Conservation (phyloP, 2,329 filamentous ascomycete genomes). For the Paracorniculantispora psalliotae region DNA sequence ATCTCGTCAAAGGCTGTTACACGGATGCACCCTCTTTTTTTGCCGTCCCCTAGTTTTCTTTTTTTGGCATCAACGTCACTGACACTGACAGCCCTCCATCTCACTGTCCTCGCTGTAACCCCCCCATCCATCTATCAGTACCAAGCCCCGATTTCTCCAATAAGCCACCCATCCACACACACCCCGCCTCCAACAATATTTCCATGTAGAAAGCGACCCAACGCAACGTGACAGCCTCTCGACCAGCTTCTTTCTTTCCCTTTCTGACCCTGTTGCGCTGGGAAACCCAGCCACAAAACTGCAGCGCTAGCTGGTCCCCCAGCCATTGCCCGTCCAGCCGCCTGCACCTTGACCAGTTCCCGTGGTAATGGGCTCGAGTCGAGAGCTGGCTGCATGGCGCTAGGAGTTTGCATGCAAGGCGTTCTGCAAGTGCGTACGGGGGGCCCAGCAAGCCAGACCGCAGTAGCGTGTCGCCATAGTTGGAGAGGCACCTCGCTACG, state of each 20-base stretch:
- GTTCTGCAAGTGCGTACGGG: not conserved
- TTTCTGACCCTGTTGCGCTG: not conserved
- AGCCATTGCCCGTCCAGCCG: not conserved
- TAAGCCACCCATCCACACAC: not conserved
- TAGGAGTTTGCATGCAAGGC: not conserved
- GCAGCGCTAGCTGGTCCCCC: not conserved
- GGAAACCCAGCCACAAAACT: not conserved
- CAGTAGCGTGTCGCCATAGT: slow-evolving; percentile 1
- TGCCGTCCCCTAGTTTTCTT: too few species aligned
- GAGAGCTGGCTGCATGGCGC: not conserved
- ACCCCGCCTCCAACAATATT: not conserved
- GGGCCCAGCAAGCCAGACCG: too few species aligned
- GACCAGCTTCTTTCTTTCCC: not conserved
- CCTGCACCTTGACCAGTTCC: not conserved
- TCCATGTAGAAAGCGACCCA: not conserved
- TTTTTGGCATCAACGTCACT: not conserved
- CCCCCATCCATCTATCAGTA: not conserved
- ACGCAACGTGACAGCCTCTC: slow-evolving; percentile 3
- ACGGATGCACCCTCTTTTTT: not conserved
- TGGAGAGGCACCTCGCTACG: not conserved
- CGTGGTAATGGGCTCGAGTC: not conserved
- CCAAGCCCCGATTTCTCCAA: not conserved
- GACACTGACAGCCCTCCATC: too few species aligned
- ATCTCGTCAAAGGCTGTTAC: too few species aligned
- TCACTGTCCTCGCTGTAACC: too few species aligned